Conservation (phyloP, 306 rosid genomes). For the Cucurbita ficifolia region DNA sequence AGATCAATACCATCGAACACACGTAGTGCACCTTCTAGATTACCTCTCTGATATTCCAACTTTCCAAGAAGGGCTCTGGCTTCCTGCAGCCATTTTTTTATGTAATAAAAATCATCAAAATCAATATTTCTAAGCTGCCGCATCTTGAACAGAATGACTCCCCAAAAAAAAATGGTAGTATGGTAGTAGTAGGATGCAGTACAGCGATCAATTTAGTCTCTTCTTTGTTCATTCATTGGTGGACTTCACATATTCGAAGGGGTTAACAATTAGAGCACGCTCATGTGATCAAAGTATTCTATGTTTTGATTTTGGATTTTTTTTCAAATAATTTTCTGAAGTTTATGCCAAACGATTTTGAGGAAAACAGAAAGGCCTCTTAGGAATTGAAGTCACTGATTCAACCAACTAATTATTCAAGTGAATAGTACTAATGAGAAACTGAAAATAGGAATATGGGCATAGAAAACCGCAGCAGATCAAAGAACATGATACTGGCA, state of each 20-base stretch:
- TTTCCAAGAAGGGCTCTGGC: constrained; percentile 98
- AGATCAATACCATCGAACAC: constrained; percentile 94
- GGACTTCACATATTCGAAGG: neutral
- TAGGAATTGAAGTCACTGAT: neutral
- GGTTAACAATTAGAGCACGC: neutral
- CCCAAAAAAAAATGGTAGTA: neutral
- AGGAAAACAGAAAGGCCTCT: neutral
- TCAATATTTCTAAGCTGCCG: neutral
- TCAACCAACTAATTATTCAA: neutral
- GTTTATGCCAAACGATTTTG: neutral
- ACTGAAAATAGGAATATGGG: neutral
- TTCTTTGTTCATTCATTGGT: neutral
- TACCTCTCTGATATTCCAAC: constrained; percentile 96
- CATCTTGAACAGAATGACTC: neutral
- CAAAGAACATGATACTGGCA: neutral
- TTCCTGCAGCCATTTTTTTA: constrained; percentile 35
- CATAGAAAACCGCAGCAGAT: neutral
- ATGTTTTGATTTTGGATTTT: neutral
- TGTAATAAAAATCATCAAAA: neutral
- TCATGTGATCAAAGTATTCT: neutral
- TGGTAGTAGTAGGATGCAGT: neutral
- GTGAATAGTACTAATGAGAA: neutral
- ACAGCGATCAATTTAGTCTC: neutral
- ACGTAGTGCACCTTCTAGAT: constrained; percentile 81
- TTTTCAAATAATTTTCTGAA: neutral